Evolutionary conservation across 2,329 filamentous ascomycete species (phyloP), one percentile per base, ranked within the genome.

Genomic region (Xylaria sp.): DNA sequence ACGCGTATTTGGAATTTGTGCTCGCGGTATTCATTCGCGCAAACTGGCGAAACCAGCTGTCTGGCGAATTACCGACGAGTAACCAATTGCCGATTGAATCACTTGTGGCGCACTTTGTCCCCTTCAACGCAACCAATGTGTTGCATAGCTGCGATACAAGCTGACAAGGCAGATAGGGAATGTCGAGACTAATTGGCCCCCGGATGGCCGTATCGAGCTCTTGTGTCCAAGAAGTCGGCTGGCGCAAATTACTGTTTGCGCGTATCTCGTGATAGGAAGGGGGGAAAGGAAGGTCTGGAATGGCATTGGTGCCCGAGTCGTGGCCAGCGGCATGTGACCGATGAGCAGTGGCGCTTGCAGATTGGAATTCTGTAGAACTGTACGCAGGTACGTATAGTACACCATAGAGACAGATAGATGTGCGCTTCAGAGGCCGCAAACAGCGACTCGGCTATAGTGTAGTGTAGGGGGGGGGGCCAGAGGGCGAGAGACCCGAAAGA

Each of bases 301-400:
- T 59, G 62, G 65, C 62, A 72, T 70, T 72, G 69, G 69, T 67
- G 60, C 50, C 58, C 57, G 59, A 67, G 67, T 66, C 63, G 65
- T 68, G 63, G 62, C 46, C 58, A 41, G 65, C 58, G 67, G 59
- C 70, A 72, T 72, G 70, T 72, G 70, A 72, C 67, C 59, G 65
- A 58, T 59, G 63, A 65, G 56, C 54, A 66, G 65, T 68, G 67
- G 70, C 70, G 67, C 67, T 68, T 70, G 62, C 70, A 66, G 58
- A 61, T 51, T 63, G 46, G 59, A 64, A 69, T 69, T 63, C 61
- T 52, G 25, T 34, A 48, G 18, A 48, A 20, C n/a, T 48, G 46
- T 48, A 48, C 37, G 55, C 20, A 41, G 37, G 13, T 25, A 28
- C 23, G 39, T 46, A 46, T 7, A 28, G 28, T 28, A 28, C 28